Conservation (phyloP, 2,329 filamentous ascomycete species). For the Arthrobotrys conoides region DNA sequence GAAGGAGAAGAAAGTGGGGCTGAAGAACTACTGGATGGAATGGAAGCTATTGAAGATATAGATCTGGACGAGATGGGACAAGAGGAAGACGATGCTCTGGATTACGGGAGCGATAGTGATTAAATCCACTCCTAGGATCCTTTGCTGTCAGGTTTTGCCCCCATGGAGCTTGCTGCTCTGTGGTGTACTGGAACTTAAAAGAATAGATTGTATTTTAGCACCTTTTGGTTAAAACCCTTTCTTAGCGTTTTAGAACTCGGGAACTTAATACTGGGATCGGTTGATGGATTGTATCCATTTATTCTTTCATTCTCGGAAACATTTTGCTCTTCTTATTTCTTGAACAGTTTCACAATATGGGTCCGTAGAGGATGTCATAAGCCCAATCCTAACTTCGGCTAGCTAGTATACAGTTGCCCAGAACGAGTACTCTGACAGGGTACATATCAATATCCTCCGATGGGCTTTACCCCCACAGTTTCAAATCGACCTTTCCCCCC, state of each 20-base stretch:
- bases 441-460: constrained; percentile 1
- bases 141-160: neutral
- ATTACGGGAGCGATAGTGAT: constrained; percentile 55
- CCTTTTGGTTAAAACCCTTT: neutral
- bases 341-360: constrained; percentile 1
- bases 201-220: constrained; percentile 24
- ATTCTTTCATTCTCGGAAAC: neutral
- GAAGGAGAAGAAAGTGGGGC: constrained; percentile 49
- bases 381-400: constrained; percentile 1
- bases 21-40: constrained; percentile 41
- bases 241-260: neutral
- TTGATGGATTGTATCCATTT: neutral
- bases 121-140: neutral
- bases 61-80: constrained; percentile 50
- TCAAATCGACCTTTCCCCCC: neutral
- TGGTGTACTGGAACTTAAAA: neutral
- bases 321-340: neutral
- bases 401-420: neutral
- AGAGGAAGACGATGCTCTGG: constrained; percentile 55
- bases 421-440: neutral
- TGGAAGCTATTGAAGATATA: constrained; percentile 59
- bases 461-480: neutral
- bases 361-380: neutral
- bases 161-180: neutral
- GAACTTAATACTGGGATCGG: neutral